These are phyloP conservation scores for Vachellia collinsii DNA, from an alignment of 306 rosid species.

Conservation along the genomic window DNA sequence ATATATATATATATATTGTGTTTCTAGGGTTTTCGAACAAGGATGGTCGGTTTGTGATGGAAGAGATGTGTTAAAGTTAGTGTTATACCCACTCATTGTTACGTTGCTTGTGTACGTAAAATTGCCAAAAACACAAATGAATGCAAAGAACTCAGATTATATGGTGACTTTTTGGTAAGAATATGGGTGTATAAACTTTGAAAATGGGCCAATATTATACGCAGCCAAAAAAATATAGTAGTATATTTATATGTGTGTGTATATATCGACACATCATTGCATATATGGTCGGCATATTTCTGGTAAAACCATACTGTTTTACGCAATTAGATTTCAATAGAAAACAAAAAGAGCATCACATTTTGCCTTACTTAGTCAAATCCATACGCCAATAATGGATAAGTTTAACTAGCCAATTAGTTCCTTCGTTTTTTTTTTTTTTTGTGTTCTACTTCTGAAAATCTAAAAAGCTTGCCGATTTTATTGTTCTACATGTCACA, in stretches of 20 bases:
- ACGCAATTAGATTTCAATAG: constrained; percentile 2
- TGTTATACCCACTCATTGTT: constrained; percentile 35
- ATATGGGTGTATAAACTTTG: background rate
- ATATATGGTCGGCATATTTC: constrained; percentile 39
- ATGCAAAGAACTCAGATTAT: constrained; percentile 20
- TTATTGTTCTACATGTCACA: background rate
- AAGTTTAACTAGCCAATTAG: background rate
- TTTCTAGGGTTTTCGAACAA: constrained; percentile 19
- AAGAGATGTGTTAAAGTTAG: constrained; percentile 15
- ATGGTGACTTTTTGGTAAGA: background rate
- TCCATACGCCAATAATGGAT: background rate
- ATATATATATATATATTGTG: background rate
- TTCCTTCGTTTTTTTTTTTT: background rate
- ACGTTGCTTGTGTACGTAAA: constrained; percentile 35
- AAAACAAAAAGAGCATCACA: background rate
- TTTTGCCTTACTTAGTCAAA: background rate
- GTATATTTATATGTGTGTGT: too few relatives aligned
- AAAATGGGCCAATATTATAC: background rate
- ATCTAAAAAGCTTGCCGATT: background rate
- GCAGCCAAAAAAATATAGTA: too few relatives aligned
- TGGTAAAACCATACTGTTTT: constrained; percentile 28
- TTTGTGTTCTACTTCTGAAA: background rate
- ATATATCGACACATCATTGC: constrained; percentile 12
- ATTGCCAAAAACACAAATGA: constrained; percentile 24
- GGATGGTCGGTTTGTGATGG: constrained; percentile 26